These are phyloP conservation scores for Evansstolkia leycettana DNA, from an alignment of 495 filamentous ascomycete species.

Conservation along the genomic window DNA sequence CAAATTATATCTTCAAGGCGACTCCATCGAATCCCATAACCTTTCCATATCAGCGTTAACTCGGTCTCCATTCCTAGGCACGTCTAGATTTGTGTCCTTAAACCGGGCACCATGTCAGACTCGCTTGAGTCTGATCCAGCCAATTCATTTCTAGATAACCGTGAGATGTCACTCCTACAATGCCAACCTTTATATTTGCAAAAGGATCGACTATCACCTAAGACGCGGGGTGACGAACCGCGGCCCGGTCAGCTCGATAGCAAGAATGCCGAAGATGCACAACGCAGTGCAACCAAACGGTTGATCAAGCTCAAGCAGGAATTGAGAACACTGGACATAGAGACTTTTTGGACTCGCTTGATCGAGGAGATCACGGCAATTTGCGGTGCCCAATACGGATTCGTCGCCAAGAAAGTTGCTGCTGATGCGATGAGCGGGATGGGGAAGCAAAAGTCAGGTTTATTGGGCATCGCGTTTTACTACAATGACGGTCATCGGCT, in stretches of 20 bases:
- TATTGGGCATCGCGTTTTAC: slow-evolving; percentile 59
- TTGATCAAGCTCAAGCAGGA: slow-evolving; percentile 50
- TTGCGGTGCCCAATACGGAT: slow-evolving; percentile 55
- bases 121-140: slow-evolving; percentile 26
- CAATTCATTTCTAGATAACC: slow-evolving; percentile 15
- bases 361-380: slow-evolving; percentile 57
- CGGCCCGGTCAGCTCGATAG: slow-evolving; percentile 34
- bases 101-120: slow-evolving; percentile 19
- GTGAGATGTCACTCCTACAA: slow-evolving; percentile 21
- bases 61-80: too few relatives aligned
- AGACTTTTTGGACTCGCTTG: slow-evolving; percentile 55
- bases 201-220: slow-evolving; percentile 19
- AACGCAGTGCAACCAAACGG: slow-evolving; percentile 51
- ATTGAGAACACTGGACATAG: slow-evolving; percentile 40
- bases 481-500: slow-evolving; percentile 50
- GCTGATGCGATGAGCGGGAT: slow-evolving; percentile 34
- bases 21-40: slow-evolving; percentile 13
- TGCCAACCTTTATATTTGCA: slow-evolving; percentile 34
- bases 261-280: slow-evolving; percentile 36
- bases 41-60: slow-evolving; percentile 1
- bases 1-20: slow-evolving; percentile 7
- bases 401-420: slow-evolving; percentile 55
- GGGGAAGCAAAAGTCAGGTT: slow-evolving; percentile 37
- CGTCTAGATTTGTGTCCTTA: too few relatives aligned
- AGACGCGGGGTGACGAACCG: slow-evolving; percentile 35